A percentile compares a stretch with the other conserved stretches of the same genome.
Evolutionary conservation across 2,329 filamentous ascomycete genomes (phyloP).

Genomic region (Knoxdaviesia proteae): DNA sequence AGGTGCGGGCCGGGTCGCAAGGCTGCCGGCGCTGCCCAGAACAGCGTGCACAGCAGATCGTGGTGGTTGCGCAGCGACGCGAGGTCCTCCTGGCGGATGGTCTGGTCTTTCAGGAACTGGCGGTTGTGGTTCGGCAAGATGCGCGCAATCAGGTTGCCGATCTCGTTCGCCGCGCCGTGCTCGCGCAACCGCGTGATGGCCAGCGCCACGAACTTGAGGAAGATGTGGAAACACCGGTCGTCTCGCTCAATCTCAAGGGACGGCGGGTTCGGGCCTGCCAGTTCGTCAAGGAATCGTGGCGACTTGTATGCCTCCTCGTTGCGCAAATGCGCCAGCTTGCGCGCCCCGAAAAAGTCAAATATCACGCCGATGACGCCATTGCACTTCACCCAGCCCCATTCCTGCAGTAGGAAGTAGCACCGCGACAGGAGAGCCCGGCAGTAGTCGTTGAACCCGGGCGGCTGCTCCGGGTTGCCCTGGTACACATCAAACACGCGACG

Average conservation of each 20-base stretch:
- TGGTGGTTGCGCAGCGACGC: constrained; percentile 47
- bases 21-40: constrained; percentile 38
- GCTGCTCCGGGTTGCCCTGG: constrained; percentile 29
- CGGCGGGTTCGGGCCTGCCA: constrained; percentile 17
- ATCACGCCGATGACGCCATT: constrained; percentile 36
- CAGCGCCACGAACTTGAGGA: constrained; percentile 41
- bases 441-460: constrained; percentile 44
- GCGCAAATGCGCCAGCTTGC: constrained; percentile 38
- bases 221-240: constrained; percentile 46
- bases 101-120: constrained; percentile 41
- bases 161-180: constrained; percentile 29
- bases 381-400: constrained; percentile 45
- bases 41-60: constrained; percentile 44
- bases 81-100: constrained; percentile 36
- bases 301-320: constrained; percentile 44
- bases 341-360: constrained; percentile 47
- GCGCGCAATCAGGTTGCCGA: constrained; percentile 38
- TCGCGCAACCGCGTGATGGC: constrained; percentile 29
- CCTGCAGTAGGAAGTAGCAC: constrained; percentile 39
- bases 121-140: constrained; percentile 45
- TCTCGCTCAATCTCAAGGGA: constrained; percentile 27
- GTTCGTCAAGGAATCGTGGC: constrained; percentile 37
- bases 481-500: constrained; percentile 38
- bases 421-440: constrained; percentile 36
- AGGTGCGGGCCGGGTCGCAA: constrained; percentile 30